phyloP scores from a whole-genome alignment of 306 rosid species.

The Geum urbanum region DNA sequence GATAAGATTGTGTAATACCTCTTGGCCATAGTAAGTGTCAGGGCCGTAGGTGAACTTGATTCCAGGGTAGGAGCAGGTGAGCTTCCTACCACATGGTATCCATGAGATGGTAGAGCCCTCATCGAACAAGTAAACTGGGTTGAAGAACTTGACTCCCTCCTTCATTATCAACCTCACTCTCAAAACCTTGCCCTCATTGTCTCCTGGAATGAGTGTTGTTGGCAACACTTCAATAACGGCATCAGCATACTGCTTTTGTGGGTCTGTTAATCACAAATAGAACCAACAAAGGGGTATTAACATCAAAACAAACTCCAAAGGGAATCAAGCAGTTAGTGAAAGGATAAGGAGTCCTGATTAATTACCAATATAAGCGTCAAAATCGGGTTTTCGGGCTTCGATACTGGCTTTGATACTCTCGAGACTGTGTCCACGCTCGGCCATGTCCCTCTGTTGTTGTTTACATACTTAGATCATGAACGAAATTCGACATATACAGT shows the following conservation, averaged over 20 bases:
- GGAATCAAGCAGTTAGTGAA: not conserved
- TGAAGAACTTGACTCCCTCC: constrained; percentile 75
- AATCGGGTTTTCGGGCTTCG: constrained; percentile 94
- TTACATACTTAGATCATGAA: constrained; percentile 18
- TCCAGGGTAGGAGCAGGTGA: constrained; percentile 98
- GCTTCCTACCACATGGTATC: constrained; percentile 99
- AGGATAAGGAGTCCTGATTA: not conserved
- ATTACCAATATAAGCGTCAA: constrained; percentile 88
- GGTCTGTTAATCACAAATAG: constrained; percentile 45
- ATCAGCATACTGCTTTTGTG: constrained; percentile 96
- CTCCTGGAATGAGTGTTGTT: constrained; percentile 77
- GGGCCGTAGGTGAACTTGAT: constrained; percentile 92
- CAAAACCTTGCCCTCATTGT: constrained; percentile 85
- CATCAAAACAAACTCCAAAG: not conserved
- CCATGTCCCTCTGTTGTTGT: constrained; percentile 87
- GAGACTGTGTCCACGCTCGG: constrained; percentile 98
- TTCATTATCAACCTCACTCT: constrained; percentile 92
- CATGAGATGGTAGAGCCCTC: constrained; percentile 93
- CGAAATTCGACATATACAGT: not conserved
- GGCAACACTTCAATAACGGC: constrained; percentile 98
- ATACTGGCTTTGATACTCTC: constrained; percentile 99
- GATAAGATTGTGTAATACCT: constrained; percentile 38
- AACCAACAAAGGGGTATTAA: not conserved
- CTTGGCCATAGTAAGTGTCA: constrained; percentile 61
- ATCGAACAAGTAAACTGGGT: constrained; percentile 93